Evolutionary conservation across 257 asterid species (phyloP).

Genomic region (Gentiana dahurica): DNA sequence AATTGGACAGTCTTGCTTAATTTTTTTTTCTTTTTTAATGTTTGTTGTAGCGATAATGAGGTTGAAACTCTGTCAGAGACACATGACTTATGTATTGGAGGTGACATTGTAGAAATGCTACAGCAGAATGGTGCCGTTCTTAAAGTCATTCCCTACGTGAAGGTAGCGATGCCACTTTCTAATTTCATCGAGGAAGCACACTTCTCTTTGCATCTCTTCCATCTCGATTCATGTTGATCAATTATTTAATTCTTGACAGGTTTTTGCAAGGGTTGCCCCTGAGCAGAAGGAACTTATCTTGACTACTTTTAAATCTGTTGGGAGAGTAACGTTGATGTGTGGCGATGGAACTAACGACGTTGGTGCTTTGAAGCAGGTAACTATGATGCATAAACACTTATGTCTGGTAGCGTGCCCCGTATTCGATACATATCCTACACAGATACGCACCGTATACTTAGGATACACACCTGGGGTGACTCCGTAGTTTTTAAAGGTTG

Average conservation of each 20-base stretch:
- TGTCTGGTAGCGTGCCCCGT: too few species aligned
- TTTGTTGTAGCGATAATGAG: constrained; percentile 53
- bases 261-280: constrained; percentile 97
- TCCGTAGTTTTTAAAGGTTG: too few species aligned
- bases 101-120: constrained; percentile 92
- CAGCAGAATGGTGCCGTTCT: constrained; percentile 64
- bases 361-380: constrained; percentile 98
- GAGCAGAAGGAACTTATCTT: constrained; percentile 96
- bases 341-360: constrained; percentile 99
- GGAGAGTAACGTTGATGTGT: constrained; percentile 92
- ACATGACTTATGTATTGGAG: constrained; percentile 89
- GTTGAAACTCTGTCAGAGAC: constrained; percentile 70
- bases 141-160: constrained; percentile 85
- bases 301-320: constrained; percentile 90
- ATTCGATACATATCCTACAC: too few species aligned
- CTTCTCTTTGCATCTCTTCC: constrained; percentile 1
- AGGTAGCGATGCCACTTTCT: constrained; percentile 32
- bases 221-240: constrained; percentile 5
- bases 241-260: constrained; percentile 30
- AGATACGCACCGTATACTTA: too few species aligned
- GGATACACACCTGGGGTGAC: too few species aligned
- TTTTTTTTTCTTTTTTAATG: constrained; percentile 1
- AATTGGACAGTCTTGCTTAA: background rate
- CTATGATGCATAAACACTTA: background rate
- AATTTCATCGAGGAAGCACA: background rate